Base-by-base conservation (phyloP, 495 filamentous ascomycete genomes). In the Xylaria curta region DNA sequence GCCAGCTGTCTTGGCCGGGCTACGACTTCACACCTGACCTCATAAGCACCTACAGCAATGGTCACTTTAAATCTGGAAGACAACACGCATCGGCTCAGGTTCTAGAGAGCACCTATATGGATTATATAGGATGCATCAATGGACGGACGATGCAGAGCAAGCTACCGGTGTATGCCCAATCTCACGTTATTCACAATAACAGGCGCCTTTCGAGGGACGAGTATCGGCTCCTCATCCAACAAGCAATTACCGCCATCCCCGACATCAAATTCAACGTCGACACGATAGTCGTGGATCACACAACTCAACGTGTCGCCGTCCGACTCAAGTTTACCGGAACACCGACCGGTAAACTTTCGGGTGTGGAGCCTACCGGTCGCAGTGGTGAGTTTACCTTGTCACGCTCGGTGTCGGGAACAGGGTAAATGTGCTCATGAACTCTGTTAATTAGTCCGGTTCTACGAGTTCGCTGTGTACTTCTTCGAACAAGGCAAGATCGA, bases 401-500 rank as follows among this genome's bases (percentile, higher is more conserved):
- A 42, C 38, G 21, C 53, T 13, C 53, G 24, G 26, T 17, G 26
- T 8, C 28, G 26, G 17, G 31, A 31, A 26, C 4, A 56, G 53
- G 26, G 53, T 31, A 17, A 31, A 28, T 56, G 26, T 56, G 19
- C 53, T 56, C 10, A 56, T 7, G 26, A 31, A 56, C 53, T 31
- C 26, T 56, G 15, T 51, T 26, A 24, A 66, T 21, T 17, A 67
- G 80, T 82, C 15, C 62, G 64, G n/a, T 78, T 79, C 61, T 53
- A 74, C 47, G 79, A 82, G 51, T 75, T 78, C 56, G 81, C 72
- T 42, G 80, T 80, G 33, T 83, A 81, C 66, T 75, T 68, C 67
- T 78, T 83, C 68, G 73, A 75, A 17, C 71, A 76, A 1, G 79
- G 80, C 36, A 81, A 75, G 75, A 82, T 83, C 6, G 76, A 75